phyloP scores from a whole-genome alignment of 208 protist genomes.

The Acanthamoeba triangularis region DNA sequence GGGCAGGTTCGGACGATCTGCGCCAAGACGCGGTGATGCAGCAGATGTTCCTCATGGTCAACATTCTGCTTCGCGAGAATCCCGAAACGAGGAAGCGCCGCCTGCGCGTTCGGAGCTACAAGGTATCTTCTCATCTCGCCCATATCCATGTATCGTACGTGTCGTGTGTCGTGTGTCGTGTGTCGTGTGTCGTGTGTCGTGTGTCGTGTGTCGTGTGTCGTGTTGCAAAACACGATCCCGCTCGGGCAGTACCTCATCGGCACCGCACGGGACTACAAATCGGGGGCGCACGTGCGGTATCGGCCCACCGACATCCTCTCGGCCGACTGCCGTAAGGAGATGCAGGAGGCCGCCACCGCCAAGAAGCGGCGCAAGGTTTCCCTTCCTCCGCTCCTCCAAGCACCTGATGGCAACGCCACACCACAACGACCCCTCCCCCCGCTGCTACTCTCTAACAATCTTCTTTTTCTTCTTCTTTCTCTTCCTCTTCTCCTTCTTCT shows the following conservation, averaged over 20 bases:
- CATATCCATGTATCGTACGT: not conserved
- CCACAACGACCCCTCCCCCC: no score
- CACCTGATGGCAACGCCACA: not conserved
- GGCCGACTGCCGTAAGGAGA: constrained; percentile 68
- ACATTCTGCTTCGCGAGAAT: constrained; percentile 91
- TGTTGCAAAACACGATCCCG: constrained; percentile 92
- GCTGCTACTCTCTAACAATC: no score
- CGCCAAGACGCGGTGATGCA: constrained; percentile 98
- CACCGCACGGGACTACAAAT: not conserved
- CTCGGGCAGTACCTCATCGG: constrained; percentile 95
- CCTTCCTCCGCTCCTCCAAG: not conserved
- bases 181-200: constrained; percentile 69
- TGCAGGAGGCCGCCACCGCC: constrained; percentile 46
- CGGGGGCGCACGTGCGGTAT: constrained; percentile 63
- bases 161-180: constrained; percentile 72
- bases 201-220: constrained; percentile 76
- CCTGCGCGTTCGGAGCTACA: constrained; percentile 95
- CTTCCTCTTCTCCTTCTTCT: not conserved
- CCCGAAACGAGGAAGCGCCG: constrained; percentile 73
- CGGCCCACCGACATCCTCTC: constrained; percentile 54
- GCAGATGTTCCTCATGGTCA: constrained; percentile 95
- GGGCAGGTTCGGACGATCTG: constrained; percentile 94
- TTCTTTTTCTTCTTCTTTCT: not conserved
- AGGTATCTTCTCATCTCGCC: constrained; percentile 89
- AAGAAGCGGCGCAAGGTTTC: constrained; percentile 29